Percentiles rank a stretch among this genome's conserved stretches.
These are phyloP conservation scores for Pleurotus salmoneostramineus DNA, from an alignment of 768 basidiomycete species.

Conservation along the genomic window DNA sequence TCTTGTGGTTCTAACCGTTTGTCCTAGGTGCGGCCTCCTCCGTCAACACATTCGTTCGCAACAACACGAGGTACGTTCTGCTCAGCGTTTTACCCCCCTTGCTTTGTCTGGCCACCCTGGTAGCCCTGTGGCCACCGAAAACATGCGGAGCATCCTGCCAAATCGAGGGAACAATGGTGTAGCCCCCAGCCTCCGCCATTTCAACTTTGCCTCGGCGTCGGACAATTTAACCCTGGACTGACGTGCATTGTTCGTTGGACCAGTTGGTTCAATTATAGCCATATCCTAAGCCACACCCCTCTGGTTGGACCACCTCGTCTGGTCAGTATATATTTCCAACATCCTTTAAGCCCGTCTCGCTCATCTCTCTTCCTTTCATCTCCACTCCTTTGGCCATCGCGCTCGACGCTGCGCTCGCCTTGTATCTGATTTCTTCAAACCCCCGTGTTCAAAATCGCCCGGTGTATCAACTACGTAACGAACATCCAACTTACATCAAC, in stretches of 20 bases:
- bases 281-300: slow-evolving; percentile 14
- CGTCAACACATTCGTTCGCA: slow-evolving; percentile 53
- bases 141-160: slow-evolving; percentile 5
- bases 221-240: slow-evolving; percentile 9
- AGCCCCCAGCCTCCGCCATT: slow-evolving; percentile 13
- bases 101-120: not conserved
- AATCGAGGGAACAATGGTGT: slow-evolving; percentile 17
- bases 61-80: slow-evolving; percentile 38
- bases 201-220: slow-evolving; percentile 14
- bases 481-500: slow-evolving; percentile 12
- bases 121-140: too few relatives aligned
- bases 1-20: slow-evolving; percentile 17
- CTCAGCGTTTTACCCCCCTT: not conserved
- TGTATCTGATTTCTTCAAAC: not conserved
- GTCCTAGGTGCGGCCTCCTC: slow-evolving; percentile 68
- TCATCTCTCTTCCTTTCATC: slow-evolving; percentile 4
- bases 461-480: slow-evolving; percentile 17
- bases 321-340: slow-evolving; percentile 8
- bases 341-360: not conserved
- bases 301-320: slow-evolving; percentile 15
- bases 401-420: not conserved
- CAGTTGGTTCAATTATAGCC: slow-evolving; percentile 26
- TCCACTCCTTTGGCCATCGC: not conserved
- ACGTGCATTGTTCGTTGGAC: slow-evolving; percentile 27
- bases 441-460: slow-evolving; percentile 13